These are phyloP conservation scores for Xenoacremonium recifei DNA, from an alignment of 2,329 filamentous ascomycete species.

Conservation along the genomic window DNA sequence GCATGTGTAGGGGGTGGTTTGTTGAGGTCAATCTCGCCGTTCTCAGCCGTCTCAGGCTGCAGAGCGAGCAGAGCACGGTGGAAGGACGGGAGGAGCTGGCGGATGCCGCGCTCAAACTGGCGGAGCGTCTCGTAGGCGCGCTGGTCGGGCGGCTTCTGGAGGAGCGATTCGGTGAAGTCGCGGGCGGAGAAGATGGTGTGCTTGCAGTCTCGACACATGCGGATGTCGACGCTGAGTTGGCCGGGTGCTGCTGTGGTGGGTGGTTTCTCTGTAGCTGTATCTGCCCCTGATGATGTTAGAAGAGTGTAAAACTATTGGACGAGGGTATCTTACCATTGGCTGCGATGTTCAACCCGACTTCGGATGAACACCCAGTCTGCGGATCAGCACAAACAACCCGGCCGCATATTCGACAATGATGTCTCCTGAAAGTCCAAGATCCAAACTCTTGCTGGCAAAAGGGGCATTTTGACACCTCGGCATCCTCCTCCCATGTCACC, in stretches of 20 bases:
- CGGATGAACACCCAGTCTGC: slow-evolving; percentile 78
- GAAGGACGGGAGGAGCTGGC: slow-evolving; percentile 77
- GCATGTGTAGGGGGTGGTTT: slow-evolving; percentile 51
- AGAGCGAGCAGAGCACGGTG: slow-evolving; percentile 72
- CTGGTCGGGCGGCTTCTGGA: slow-evolving; percentile 69
- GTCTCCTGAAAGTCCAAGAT: slow-evolving; percentile 86
- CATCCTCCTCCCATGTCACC: slow-evolving; percentile 93
- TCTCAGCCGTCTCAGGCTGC: slow-evolving; percentile 52
- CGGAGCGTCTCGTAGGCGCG: slow-evolving; percentile 78
- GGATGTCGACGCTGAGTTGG: slow-evolving; percentile 72
- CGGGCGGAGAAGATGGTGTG: slow-evolving; percentile 60
- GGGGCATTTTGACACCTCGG: slow-evolving; percentile 75
- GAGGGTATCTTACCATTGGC: slow-evolving; percentile 39
- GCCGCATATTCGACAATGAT: slow-evolving; percentile 93
- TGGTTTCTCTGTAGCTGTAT: slow-evolving; percentile 42
- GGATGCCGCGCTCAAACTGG: slow-evolving; percentile 86
- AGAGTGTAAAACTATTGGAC: slow-evolving; percentile 1
- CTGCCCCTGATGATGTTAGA: slow-evolving; percentile 14
- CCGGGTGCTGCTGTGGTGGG: slow-evolving; percentile 27
- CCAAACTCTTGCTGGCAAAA: slow-evolving; percentile 97
- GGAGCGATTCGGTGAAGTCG: slow-evolving; percentile 72
- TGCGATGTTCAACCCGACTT: slow-evolving; percentile 77
- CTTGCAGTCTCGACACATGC: slow-evolving; percentile 90
- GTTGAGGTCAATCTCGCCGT: slow-evolving; percentile 34
- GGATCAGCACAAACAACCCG: slow-evolving; percentile 89